Conservation (phyloP, 2,329 filamentous ascomycete species). For the Sclerotinia borealis region DNA sequence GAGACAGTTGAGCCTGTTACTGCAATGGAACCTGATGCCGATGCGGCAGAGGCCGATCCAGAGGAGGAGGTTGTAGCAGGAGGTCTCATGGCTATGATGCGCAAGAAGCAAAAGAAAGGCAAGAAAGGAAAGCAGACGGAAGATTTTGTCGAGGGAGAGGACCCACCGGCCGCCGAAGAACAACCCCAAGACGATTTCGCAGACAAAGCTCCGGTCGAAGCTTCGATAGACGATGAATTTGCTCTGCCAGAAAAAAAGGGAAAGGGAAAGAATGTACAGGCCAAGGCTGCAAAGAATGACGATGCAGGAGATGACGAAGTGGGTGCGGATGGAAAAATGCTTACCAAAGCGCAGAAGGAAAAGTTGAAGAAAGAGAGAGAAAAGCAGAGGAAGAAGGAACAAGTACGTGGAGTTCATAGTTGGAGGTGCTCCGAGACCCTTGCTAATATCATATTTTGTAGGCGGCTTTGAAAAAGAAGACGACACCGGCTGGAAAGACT, state of each 20-base stretch:
- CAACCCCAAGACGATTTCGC: constrained; percentile 40
- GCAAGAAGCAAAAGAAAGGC: constrained; percentile 79
- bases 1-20: constrained; percentile 51
- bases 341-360: constrained; percentile 98
- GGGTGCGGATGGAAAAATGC: constrained; percentile 58
- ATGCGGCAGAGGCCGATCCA: constrained; percentile 44
- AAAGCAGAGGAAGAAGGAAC: constrained; percentile 97
- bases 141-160: constrained; percentile 70
- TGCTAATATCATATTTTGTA: constrained; percentile 12
- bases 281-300: constrained; percentile 37
- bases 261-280: constrained; percentile 54
- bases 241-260: constrained; percentile 68
- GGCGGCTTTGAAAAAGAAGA: constrained; percentile 81
- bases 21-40: constrained; percentile 42
- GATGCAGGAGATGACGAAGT: constrained; percentile 44
- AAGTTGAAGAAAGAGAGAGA: constrained; percentile 96
- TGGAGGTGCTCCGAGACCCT: neutral
- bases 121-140: constrained; percentile 51
- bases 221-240: constrained; percentile 78
- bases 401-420: constrained; percentile 49
- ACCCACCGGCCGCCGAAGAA: constrained; percentile 38
- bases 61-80: constrained; percentile 44
- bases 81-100: constrained; percentile 72
- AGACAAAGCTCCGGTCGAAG: constrained; percentile 73
- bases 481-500: constrained; percentile 47